Percentiles rank a stretch among this genome's conserved stretches.
phyloP scores from a whole-genome alignment of 805 yeast genomes.

The Teunomyces gatunensis region DNA sequence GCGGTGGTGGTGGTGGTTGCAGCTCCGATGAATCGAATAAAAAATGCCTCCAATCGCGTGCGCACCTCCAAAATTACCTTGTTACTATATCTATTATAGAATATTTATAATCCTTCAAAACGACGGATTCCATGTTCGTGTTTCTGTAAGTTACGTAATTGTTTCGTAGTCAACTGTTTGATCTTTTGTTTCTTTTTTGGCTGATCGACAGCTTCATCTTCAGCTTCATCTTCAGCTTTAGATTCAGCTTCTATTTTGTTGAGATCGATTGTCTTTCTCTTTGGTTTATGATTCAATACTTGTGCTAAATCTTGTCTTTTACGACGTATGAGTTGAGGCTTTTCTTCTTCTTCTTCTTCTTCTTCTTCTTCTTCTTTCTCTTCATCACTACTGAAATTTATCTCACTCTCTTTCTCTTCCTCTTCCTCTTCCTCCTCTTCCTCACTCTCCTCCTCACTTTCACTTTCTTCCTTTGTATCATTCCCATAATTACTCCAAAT shows the following conservation, averaged over 20 bases:
- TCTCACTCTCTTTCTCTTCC: conserved; percentile 7
- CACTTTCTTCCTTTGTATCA: conserved; percentile 10
- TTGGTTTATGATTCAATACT: conserved; percentile 14
- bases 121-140: conserved; percentile 64
- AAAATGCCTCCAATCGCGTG: neutral
- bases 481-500: conserved; percentile 58
- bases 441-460: conserved; percentile 18
- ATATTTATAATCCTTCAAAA: conserved; percentile 56
- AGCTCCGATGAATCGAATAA: neutral
- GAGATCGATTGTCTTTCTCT: conserved; percentile 16
- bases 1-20: neutral
- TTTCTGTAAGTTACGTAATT: conserved; percentile 45
- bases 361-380: conserved; percentile 7
- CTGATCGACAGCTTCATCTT: neutral
- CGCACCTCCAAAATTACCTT: neutral
- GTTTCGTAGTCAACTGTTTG: conserved; percentile 40
- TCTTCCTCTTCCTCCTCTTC: conserved; percentile 8
- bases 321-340: conserved; percentile 12
- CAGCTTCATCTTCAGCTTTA: no score
- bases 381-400: conserved; percentile 6
- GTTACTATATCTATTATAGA: neutral
- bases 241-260: conserved; percentile 17
- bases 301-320: conserved; percentile 9
- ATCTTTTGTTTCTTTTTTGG: conserved; percentile 30
- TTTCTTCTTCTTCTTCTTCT: conserved; percentile 9